Percentiles rank a stretch among this genome's conserved stretches.
These are phyloP conservation scores for Mesembryanthemum crystallinum DNA, from an alignment of 148 eudicot species.

Conservation along the genomic window DNA sequence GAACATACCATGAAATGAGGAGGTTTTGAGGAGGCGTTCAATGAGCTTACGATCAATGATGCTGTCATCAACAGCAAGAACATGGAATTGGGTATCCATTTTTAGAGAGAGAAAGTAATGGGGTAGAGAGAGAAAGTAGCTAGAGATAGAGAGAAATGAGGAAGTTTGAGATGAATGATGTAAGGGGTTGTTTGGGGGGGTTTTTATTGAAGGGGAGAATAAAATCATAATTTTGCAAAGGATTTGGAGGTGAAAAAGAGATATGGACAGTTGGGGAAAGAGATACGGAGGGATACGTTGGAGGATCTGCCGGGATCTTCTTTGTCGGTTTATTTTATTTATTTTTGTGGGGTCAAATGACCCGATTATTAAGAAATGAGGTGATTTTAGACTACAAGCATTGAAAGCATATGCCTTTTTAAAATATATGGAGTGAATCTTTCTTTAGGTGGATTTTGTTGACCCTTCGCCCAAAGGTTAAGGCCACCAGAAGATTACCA, in stretches of 20 bases:
- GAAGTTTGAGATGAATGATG: background rate
- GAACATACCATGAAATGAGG: constrained; percentile 30
- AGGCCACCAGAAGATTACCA: background rate
- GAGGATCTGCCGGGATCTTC: constrained; percentile 27
- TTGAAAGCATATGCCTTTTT: too few species aligned
- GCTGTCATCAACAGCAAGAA: constrained; percentile 40
- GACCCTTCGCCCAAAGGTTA: background rate
- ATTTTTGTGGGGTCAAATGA: constrained; percentile 17
- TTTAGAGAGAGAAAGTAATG: too few species aligned
- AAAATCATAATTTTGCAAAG: background rate
- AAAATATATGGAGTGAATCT: background rate
- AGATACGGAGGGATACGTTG: constrained; percentile 21
- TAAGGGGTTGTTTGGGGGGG: background rate
- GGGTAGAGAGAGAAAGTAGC: too few species aligned
- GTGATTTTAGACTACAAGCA: too few species aligned
- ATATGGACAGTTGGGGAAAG: constrained; percentile 25
- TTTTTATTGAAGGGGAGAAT: constrained; percentile 13
- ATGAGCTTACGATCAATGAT: constrained; percentile 34
- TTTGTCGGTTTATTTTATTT: constrained; percentile 21
- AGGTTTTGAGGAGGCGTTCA: constrained; percentile 34
- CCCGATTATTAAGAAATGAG: too few species aligned
- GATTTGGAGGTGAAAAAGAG: constrained; percentile 13
- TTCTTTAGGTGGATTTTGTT: background rate
- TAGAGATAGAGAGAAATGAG: background rate
- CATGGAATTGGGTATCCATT: constrained; percentile 34